These are phyloP conservation scores for Agaricus subrufescens DNA, from an alignment of 768 basidiomycete species.

Conservation along the genomic window DNA sequence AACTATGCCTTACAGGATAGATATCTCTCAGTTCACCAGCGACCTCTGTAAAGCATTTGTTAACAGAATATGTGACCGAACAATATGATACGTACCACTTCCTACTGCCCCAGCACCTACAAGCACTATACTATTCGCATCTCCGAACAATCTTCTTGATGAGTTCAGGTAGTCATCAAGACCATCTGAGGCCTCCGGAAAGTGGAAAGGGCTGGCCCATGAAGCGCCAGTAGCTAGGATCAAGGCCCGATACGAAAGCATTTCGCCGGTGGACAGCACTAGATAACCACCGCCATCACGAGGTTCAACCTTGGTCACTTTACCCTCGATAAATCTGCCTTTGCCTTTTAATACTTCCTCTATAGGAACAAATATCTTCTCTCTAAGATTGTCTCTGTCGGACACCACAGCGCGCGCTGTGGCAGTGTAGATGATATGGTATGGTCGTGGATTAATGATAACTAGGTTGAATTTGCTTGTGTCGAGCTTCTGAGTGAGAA, in stretches of 20 bases:
- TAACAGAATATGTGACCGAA: background rate
- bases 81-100: conserved; percentile 27
- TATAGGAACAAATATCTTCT: conserved; percentile 34
- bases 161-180: conserved; percentile 19
- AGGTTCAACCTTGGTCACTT: conserved; percentile 20
- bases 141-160: conserved; percentile 24
- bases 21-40: conserved; percentile 39
- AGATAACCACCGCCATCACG: conserved; percentile 30
- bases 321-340: conserved; percentile 34
- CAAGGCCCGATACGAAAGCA: conserved; percentile 42
- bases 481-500: conserved; percentile 44
- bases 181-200: conserved; percentile 22
- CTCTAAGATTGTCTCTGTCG: conserved; percentile 26
- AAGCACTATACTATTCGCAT: conserved; percentile 38
- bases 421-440: conserved; percentile 39
- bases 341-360: conserved; percentile 43
- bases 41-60: conserved; percentile 22
- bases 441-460: conserved; percentile 44
- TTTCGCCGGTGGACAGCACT: conserved; percentile 38
- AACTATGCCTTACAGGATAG: conserved; percentile 27
- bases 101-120: conserved; percentile 54
- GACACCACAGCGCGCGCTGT: conserved; percentile 44
- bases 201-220: conserved; percentile 35
- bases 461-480: conserved; percentile 37
- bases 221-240: conserved; percentile 47